Evolutionary conservation across 140 eudicot species (phyloP).

Genomic region (Erigeron philadelphicus): DNA sequence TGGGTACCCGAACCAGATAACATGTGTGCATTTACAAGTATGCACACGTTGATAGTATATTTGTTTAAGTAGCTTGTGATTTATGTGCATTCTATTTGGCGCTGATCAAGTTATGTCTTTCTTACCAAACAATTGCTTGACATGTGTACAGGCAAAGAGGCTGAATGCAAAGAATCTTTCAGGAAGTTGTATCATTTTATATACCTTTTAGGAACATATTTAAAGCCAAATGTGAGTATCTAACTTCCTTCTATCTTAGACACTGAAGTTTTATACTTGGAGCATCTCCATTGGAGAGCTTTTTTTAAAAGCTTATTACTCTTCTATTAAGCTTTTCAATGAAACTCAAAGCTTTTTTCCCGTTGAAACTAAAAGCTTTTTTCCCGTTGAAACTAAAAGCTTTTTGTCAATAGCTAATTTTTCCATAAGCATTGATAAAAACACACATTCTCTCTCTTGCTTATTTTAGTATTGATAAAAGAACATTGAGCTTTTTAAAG

Average conservation of each 20-base stretch:
- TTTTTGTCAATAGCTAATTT: too few relatives aligned
- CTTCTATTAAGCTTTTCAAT: too few relatives aligned
- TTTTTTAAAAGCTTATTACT: too few relatives aligned
- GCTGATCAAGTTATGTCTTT: constrained; percentile 2
- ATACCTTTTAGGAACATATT: constrained; percentile 79
- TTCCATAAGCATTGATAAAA: too few relatives aligned
- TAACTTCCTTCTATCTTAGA: constrained; percentile 1
- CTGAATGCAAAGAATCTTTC: constrained; percentile 68
- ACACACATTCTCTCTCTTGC: too few relatives aligned
- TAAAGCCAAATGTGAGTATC: constrained; percentile 85
- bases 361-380: too few relatives aligned
- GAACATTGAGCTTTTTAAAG: too few relatives aligned
- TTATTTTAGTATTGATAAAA: too few relatives aligned
- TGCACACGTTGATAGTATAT: neutral
- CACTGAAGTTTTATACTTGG: neutral
- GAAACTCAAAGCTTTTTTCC: too few relatives aligned
- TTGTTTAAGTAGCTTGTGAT: neutral
- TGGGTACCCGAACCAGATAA: neutral
- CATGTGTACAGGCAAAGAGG: constrained; percentile 65
- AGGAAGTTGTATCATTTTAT: constrained; percentile 67
- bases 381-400: too few relatives aligned
- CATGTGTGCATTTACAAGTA: neutral
- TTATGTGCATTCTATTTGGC: neutral
- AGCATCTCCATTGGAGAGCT: too few relatives aligned
- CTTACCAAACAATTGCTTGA: constrained; percentile 8